A percentile compares a stretch with the other conserved stretches of the same genome.
Evolutionary conservation across 148 eudicot genomes (phyloP).

Genomic region (Rhododendron williamsianum): DNA sequence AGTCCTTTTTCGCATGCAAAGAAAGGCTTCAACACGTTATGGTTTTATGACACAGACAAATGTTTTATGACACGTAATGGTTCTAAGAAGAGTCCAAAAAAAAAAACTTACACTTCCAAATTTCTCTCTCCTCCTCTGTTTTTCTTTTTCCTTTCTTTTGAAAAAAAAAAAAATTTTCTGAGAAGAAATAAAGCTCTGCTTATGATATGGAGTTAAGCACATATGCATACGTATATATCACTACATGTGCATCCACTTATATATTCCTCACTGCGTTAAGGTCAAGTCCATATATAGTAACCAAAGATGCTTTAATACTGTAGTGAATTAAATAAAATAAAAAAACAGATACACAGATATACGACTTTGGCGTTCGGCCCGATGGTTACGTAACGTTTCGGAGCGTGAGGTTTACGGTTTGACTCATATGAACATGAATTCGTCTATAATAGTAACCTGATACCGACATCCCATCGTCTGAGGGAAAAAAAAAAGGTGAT

Average conservation of each 20-base stretch:
- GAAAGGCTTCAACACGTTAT: not conserved
- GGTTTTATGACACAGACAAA: not conserved
- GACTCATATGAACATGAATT: not conserved
- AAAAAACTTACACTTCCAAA: not conserved
- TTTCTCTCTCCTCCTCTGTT: not conserved
- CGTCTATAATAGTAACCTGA: accelerated
- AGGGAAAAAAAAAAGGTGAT: not conserved
- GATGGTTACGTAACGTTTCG: not conserved
- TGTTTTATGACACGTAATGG: too few species aligned
- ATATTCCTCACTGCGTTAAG: not conserved
- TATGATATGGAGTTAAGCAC: not conserved
- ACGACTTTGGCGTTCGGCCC: not conserved
- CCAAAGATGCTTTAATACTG: not conserved
- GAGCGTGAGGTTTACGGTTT: not conserved
- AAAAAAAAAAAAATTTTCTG: too few species aligned
- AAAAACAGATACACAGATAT: not conserved
- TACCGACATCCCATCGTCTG: not conserved
- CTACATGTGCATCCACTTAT: not conserved
- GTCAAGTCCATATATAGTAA: not conserved
- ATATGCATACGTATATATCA: not conserved
- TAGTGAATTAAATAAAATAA: not conserved
- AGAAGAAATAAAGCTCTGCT: not conserved
- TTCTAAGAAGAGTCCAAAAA: not conserved
- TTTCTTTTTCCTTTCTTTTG: not conserved
- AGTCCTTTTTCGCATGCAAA: not conserved